phyloP scores from a whole-genome alignment of 2,329 filamentous ascomycete species.

The Celoporthe dispersa region DNA sequence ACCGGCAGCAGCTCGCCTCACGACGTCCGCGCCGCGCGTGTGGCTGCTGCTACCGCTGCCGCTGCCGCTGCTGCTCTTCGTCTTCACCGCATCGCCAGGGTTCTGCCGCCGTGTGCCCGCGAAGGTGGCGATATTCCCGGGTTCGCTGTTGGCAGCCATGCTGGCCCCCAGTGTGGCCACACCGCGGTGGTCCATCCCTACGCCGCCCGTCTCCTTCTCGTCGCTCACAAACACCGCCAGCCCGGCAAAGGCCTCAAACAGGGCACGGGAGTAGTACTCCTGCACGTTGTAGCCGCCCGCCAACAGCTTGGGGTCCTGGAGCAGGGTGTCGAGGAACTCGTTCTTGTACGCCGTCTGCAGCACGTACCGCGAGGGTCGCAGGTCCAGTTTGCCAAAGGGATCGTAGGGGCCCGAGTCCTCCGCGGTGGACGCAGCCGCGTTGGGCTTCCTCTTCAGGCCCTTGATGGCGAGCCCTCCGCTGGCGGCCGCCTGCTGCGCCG shows the following conservation, averaged over 20 bases:
- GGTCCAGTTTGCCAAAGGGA: slow-evolving; percentile 77
- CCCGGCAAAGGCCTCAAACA: slow-evolving; percentile 90
- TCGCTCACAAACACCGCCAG: slow-evolving; percentile 86
- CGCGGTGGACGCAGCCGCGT: slow-evolving; percentile 53
- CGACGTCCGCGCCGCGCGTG: background rate
- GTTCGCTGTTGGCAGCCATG: slow-evolving; percentile 33
- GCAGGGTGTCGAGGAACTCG: slow-evolving; percentile 70
- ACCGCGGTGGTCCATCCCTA: slow-evolving; percentile 40
- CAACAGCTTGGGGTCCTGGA: slow-evolving; percentile 66
- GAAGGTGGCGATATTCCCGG: background rate
- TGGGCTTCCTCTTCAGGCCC: slow-evolving; percentile 67
- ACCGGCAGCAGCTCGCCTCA: background rate
- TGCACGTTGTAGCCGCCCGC: slow-evolving; percentile 83
- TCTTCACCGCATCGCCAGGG: slow-evolving; percentile 23
- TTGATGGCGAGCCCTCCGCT: slow-evolving; percentile 66
- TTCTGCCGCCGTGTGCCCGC: background rate
- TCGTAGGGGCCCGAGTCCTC: slow-evolving; percentile 80
- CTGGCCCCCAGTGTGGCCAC: slow-evolving; percentile 41
- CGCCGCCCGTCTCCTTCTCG: slow-evolving; percentile 58
- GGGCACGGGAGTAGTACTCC: slow-evolving; percentile 79
- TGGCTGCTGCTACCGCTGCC: background rate
- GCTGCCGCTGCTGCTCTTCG: slow-evolving; percentile 26
- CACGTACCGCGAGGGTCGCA: slow-evolving; percentile 71
- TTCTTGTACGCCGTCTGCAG: slow-evolving; percentile 74
- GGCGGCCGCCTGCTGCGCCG: slow-evolving; percentile 30